A percentile compares a stretch with the other conserved stretches of the same genome.
phyloP scores from a whole-genome alignment of 73 alveolate genomes.

The Paramecium sexaurelia region DNA sequence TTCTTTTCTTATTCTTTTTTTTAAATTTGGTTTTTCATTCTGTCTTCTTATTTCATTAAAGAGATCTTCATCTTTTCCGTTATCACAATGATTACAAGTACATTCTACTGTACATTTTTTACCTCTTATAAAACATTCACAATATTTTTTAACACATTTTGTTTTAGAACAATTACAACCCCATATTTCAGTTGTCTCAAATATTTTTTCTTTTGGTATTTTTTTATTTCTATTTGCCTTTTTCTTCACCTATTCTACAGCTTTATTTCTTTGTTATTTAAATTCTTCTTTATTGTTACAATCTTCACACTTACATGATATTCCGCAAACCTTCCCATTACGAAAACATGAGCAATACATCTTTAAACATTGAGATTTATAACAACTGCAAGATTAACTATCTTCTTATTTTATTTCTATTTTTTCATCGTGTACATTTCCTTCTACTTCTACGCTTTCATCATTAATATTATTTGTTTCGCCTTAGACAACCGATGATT shows the following conservation, averaged over 20 bases:
- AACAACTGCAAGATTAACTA: not conserved
- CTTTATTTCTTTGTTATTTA: not conserved
- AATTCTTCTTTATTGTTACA: constrained; percentile 23
- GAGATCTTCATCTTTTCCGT: constrained; percentile 53
- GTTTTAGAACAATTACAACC: constrained; percentile 49
- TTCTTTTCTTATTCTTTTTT: constrained; percentile 6
- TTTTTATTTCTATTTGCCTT: constrained; percentile 49
- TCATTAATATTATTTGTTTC: not conserved
- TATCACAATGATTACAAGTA: constrained; percentile 49
- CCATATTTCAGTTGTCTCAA: constrained; percentile 46
- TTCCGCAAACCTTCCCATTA: constrained; percentile 8
- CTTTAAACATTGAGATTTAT: constrained; percentile 8
- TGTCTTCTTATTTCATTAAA: not conserved
- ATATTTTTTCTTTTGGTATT: constrained; percentile 27
- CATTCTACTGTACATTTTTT: constrained; percentile 50
- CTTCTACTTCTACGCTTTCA: not conserved
- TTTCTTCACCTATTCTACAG: not conserved
- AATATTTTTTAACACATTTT: constrained; percentile 27
- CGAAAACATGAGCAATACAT: constrained; percentile 60
- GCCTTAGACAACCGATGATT: not conserved
- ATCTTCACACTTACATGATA: constrained; percentile 36
- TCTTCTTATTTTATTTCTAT: not conserved
- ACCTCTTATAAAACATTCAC: constrained; percentile 38
- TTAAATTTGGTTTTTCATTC: not conserved
- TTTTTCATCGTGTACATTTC: not conserved